phyloP scores from a whole-genome alignment of 345 rosid species.

The Firmiana major region DNA sequence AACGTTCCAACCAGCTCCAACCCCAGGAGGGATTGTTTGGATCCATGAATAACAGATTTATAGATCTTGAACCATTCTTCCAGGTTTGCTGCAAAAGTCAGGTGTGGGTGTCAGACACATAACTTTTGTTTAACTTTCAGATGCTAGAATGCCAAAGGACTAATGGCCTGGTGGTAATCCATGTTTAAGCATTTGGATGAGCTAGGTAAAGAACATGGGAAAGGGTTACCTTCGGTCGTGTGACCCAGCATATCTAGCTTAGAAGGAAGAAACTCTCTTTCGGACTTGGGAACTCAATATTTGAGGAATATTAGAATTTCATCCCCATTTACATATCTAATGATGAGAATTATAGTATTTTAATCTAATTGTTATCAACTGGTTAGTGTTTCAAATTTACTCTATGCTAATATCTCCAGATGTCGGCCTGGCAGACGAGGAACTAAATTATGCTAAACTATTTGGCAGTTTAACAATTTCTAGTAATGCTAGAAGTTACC shows the following conservation, averaged over 20 bases:
- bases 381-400: neutral
- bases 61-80: slow-evolving; percentile 67
- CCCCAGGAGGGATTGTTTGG: slow-evolving; percentile 91
- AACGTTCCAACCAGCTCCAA: slow-evolving; percentile 97
- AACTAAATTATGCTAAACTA: neutral
- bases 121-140: neutral
- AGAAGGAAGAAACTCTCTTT: neutral
- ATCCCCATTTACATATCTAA: neutral
- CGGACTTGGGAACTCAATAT: neutral
- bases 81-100: slow-evolving; percentile 58
- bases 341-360: neutral
- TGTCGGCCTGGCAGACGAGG: neutral
- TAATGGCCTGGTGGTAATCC: neutral
- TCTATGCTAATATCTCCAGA: neutral
- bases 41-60: slow-evolving; percentile 72
- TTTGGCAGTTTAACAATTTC: neutral
- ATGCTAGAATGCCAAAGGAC: neutral
- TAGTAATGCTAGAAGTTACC: neutral
- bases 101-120: slow-evolving; percentile 9
- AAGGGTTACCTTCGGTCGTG: no score
- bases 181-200: neutral
- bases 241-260: neutral
- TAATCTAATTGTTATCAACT: neutral
- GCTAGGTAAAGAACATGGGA: no score
- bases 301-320: neutral